Percentiles rank a stretch among this genome's conserved stretches.
phyloP scores from a whole-genome alignment of 1,284 basidiomycete species.

The Irpex lacteus region DNA sequence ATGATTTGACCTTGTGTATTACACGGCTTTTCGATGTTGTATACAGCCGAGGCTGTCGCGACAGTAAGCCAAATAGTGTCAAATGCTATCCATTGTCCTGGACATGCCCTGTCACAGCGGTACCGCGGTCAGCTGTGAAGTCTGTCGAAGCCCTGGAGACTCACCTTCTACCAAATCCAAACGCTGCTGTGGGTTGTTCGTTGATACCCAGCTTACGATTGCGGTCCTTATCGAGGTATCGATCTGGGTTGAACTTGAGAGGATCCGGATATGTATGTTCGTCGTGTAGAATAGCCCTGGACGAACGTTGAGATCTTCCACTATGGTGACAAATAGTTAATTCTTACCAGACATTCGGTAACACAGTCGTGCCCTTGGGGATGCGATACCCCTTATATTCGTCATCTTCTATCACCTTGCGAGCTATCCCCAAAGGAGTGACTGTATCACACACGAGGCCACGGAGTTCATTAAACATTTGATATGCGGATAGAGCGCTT shows the following conservation, averaged over 20 bases:
- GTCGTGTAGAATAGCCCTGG: conserved; percentile 27
- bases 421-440: conserved; percentile 21
- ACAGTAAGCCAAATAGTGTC: conserved; percentile 29
- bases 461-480: neutral
- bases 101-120: conserved; percentile 23
- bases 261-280: conserved; percentile 25
- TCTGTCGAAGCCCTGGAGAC: neutral
- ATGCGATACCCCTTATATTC: conserved; percentile 19
- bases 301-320: neutral
- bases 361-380: conserved; percentile 19
- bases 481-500: neutral
- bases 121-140: neutral
- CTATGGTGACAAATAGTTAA: neutral
- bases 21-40: conserved; percentile 25
- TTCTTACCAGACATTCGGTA: conserved; percentile 22
- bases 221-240: conserved; percentile 19
- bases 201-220: conserved; percentile 29
- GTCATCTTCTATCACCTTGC: conserved; percentile 19
- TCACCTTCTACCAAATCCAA: conserved; percentile 35
- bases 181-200: conserved; percentile 26
- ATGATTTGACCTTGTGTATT: conserved; percentile 24
- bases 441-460: conserved; percentile 8
- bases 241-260: conserved; percentile 23
- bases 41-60: conserved; percentile 26
- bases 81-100: conserved; percentile 29